Conservation (phyloP, 2,329 filamentous ascomycete genomes). For the Parasarocladium wereldwijsianum region DNA sequence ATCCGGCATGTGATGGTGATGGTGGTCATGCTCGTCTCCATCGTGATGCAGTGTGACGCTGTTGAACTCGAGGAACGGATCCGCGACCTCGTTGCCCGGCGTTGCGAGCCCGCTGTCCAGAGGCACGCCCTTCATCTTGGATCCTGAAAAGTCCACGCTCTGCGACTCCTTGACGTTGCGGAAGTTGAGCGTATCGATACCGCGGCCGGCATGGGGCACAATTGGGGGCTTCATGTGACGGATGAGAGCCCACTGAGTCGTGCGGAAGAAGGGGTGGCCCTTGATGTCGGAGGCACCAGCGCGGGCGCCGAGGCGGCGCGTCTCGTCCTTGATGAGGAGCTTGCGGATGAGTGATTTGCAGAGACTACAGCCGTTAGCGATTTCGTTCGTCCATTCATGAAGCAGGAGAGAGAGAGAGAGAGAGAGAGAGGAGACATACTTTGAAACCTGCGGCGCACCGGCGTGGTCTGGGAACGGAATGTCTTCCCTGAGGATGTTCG, state of each 20-base stretch:
- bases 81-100: constrained; percentile 64
- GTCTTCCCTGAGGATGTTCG: constrained; percentile 90
- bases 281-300: constrained; percentile 97
- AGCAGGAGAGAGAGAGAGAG: not conserved
- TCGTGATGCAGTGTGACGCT: constrained; percentile 95
- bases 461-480: constrained; percentile 89
- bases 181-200: constrained; percentile 92
- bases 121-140: constrained; percentile 61
- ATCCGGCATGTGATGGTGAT: constrained; percentile 15
- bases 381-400: not conserved
- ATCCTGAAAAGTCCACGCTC: constrained; percentile 70
- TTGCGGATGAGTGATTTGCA: constrained; percentile 97
- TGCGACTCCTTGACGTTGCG: constrained; percentile 95
- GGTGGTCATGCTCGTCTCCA: constrained; percentile 57
- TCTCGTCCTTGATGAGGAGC: constrained; percentile 94
- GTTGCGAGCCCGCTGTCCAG: constrained; percentile 76
- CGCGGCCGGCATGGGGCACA: constrained; percentile 78
- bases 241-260: constrained; percentile 91
- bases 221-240: constrained; percentile 97
- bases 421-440: constrained; percentile 43
- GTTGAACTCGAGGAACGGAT: constrained; percentile 98
- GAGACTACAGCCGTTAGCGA: constrained; percentile 38
- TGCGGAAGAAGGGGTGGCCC: constrained; percentile 86
- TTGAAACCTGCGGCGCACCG: constrained; percentile 72
- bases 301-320: constrained; percentile 78